Percentiles rank a stretch among this genome's conserved stretches.
These are phyloP conservation scores for Penicillium roqueforti DNA, from an alignment of 495 filamentous ascomycete genomes.

Conservation along the genomic window DNA sequence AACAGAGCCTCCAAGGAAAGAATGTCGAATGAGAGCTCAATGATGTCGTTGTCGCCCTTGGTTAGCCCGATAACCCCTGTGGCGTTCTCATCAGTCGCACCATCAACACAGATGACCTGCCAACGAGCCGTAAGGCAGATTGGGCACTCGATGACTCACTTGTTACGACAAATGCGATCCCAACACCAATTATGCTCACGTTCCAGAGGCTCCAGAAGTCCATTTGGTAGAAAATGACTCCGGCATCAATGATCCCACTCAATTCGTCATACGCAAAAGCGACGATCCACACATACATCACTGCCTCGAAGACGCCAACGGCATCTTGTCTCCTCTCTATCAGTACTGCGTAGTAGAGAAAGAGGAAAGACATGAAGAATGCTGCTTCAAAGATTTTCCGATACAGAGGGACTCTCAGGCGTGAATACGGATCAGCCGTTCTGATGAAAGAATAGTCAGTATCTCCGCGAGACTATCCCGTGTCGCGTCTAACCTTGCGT, in stretches of 20 bases:
- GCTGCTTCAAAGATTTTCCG: constrained; percentile 83
- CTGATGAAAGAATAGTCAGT: constrained; percentile 25
- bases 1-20: constrained; percentile 85
- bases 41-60: constrained; percentile 55
- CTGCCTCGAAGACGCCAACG: constrained; percentile 48
- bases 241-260: constrained; percentile 77
- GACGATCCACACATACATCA: constrained; percentile 66
- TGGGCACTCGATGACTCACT: constrained; percentile 51
- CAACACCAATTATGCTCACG: constrained; percentile 79
- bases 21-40: constrained; percentile 80
- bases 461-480: not conserved
- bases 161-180: constrained; percentile 63
- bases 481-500: constrained; percentile 47
- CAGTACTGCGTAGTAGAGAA: constrained; percentile 80
- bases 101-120: not conserved
- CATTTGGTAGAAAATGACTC: constrained; percentile 73
- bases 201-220: constrained; percentile 94
- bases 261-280: constrained; percentile 88
- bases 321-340: constrained; percentile 52
- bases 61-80: constrained; percentile 70
- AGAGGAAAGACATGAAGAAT: constrained; percentile 79
- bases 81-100: constrained; percentile 9
- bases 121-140: constrained; percentile 13
- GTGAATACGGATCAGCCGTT: constrained; percentile 75
- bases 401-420: constrained; percentile 86